phyloP scores from a whole-genome alignment of 495 filamentous ascomycete genomes.

The Penicillium bovifimosum region DNA sequence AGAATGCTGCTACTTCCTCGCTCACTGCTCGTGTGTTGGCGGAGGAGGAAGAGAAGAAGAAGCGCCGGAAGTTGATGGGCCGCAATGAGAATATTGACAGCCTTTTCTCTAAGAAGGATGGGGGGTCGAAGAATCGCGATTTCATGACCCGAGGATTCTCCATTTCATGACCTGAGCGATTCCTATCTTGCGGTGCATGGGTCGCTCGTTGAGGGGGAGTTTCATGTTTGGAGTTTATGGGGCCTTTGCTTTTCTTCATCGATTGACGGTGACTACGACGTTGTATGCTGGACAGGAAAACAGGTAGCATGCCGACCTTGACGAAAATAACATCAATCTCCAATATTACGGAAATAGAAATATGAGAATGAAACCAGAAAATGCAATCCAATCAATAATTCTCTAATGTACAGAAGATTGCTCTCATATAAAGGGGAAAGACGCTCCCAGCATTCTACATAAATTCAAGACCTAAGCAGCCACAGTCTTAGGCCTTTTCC shows the following conservation, averaged over 20 bases:
- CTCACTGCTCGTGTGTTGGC: constrained; percentile 79
- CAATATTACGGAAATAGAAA: constrained; percentile 6
- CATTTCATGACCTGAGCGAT: constrained; percentile 64
- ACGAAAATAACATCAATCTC: constrained; percentile 6
- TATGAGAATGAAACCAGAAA: constrained; percentile 4
- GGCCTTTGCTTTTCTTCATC: background rate
- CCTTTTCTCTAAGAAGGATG: constrained; percentile 56
- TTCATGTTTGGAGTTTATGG: constrained; percentile 3
- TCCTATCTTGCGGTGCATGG: background rate
- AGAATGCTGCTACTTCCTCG: constrained; percentile 77
- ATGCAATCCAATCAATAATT: constrained; percentile 19
- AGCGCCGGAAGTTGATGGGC: constrained; percentile 63
- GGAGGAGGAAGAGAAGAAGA: constrained; percentile 78
- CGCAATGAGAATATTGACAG: constrained; percentile 65
- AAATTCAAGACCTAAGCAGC: background rate
- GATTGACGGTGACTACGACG: background rate
- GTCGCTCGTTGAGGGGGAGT: background rate
- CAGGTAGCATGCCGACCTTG: constrained; percentile 19
- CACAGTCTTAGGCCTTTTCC: background rate
- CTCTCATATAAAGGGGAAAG: constrained; percentile 12
- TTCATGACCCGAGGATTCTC: constrained; percentile 77
- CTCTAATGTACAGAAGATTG: constrained; percentile 27
- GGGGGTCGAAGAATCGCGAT: constrained; percentile 52
- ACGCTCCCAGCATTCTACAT: constrained; percentile 13
- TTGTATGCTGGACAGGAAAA: constrained; percentile 4